These are phyloP conservation scores for Senna tora DNA, from an alignment of 306 rosid species.

Conservation along the genomic window DNA sequence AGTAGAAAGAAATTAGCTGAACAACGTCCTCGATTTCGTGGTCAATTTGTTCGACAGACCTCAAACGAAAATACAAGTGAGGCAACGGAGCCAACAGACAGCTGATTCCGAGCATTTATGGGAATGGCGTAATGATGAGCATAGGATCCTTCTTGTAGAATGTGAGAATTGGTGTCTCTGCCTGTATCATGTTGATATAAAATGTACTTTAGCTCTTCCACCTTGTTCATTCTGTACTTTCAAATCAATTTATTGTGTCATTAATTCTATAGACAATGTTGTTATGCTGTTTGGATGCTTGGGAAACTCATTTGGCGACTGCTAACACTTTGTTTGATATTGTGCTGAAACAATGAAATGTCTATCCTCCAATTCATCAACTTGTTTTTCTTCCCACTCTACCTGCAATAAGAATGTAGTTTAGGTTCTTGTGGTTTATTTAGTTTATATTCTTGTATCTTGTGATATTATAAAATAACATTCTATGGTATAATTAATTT, in stretches of 20 bases:
- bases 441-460: too few species aligned
- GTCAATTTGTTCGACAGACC: conserved; percentile 71
- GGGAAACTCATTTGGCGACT: conserved; percentile 15
- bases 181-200: conserved; percentile 35
- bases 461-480: too few species aligned
- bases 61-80: conserved; percentile 52
- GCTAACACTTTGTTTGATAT: conserved; percentile 9
- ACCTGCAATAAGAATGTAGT: not conserved
- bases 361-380: not conserved
- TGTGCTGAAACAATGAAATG: conserved; percentile 11
- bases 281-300: conserved; percentile 31
- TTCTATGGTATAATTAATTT: too few species aligned
- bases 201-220: conserved; percentile 28
- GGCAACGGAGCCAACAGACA: conserved; percentile 55
- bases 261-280: not conserved
- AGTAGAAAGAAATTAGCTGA: conserved; percentile 76
- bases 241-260: conserved; percentile 31
- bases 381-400: not conserved
- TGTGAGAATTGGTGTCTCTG: conserved; percentile 16
- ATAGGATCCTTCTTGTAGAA: conserved; percentile 31
- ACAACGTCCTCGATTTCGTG: conserved; percentile 70
- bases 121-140: conserved; percentile 16
- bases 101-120: conserved; percentile 44
- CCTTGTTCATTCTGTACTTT: conserved; percentile 36
- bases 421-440: too few species aligned